Evolutionary conservation across 495 filamentous ascomycete genomes (phyloP).

Genomic region (Penicillium steckii): DNA sequence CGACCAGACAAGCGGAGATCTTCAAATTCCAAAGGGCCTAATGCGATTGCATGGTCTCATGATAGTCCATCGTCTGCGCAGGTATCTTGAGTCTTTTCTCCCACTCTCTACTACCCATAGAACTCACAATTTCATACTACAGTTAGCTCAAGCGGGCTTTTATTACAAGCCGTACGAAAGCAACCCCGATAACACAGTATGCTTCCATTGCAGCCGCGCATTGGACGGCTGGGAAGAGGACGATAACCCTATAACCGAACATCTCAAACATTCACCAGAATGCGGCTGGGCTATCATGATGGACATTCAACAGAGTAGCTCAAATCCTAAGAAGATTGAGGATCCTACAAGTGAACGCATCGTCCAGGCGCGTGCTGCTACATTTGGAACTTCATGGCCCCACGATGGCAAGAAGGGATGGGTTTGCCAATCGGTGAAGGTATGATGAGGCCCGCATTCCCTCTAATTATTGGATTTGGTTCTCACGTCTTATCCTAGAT

Average conservation of each 20-base stretch:
- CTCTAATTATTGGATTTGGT: constrained; percentile 8
- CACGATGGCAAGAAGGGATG: constrained; percentile 86
- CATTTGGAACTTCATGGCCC: constrained; percentile 78
- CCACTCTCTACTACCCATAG: background rate
- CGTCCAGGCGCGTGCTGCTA: constrained; percentile 72
- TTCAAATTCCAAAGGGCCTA: constrained; percentile 61
- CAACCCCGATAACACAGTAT: constrained; percentile 83
- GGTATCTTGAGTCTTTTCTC: constrained; percentile 39
- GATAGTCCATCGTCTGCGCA: constrained; percentile 61
- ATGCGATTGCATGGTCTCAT: constrained; percentile 74
- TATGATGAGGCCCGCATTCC: constrained; percentile 27
- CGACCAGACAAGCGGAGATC: constrained; percentile 62
- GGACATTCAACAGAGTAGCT: constrained; percentile 63
- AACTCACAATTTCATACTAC: constrained; percentile 11
- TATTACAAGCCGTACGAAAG: constrained; percentile 73
- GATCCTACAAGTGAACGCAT: constrained; percentile 72
- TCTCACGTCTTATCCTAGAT: constrained; percentile 55
- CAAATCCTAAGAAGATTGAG: constrained; percentile 60
- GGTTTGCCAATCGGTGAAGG: constrained; percentile 84
- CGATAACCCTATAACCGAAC: constrained; percentile 79
- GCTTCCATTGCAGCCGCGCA: constrained; percentile 76
- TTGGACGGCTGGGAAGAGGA: constrained; percentile 87
- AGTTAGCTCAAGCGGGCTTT: constrained; percentile 91
- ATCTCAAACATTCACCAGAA: constrained; percentile 73
- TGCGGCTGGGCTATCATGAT: constrained; percentile 89